Evolutionary conservation across 1,139 yeast genomes (phyloP).

Genomic region (Taphrina communis): DNA sequence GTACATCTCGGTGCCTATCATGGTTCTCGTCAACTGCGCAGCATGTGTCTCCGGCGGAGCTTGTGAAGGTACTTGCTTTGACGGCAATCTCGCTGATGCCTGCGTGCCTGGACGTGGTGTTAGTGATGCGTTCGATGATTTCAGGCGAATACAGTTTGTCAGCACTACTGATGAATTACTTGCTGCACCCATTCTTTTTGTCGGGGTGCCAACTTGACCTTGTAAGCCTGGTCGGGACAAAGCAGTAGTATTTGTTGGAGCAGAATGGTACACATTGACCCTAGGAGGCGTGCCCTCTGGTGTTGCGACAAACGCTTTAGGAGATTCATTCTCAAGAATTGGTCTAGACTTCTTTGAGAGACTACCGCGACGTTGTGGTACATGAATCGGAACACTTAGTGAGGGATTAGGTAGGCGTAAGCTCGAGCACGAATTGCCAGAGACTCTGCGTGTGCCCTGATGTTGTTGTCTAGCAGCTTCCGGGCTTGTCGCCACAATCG

Average conservation of each 20-base stretch:
- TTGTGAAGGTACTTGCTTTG: background rate
- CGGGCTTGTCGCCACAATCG: background rate
- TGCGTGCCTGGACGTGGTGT: background rate
- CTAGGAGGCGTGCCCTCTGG: background rate
- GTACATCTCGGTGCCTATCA: slow-evolving; percentile 37
- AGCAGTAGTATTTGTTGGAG: too few relatives aligned
- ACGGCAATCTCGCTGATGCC: background rate
- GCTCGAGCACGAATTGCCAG: background rate
- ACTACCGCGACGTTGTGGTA: background rate
- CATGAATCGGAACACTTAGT: background rate
- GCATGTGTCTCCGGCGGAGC: background rate
- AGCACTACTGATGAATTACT: background rate
- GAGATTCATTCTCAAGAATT: background rate
- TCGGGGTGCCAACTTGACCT: too few relatives aligned
- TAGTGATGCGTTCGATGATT: background rate
- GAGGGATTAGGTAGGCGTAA: background rate
- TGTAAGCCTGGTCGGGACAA: too few relatives aligned
- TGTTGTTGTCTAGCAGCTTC: background rate
- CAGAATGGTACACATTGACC: background rate
- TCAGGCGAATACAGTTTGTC: background rate
- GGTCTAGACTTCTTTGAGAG: background rate
- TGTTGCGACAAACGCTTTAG: background rate
- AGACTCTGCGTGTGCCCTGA: background rate
- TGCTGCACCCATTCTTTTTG: too few relatives aligned
- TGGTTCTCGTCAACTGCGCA: slow-evolving; percentile 8